These are phyloP conservation scores for Cucumis hystrix DNA, from an alignment of 306 rosid species.

Conservation along the genomic window DNA sequence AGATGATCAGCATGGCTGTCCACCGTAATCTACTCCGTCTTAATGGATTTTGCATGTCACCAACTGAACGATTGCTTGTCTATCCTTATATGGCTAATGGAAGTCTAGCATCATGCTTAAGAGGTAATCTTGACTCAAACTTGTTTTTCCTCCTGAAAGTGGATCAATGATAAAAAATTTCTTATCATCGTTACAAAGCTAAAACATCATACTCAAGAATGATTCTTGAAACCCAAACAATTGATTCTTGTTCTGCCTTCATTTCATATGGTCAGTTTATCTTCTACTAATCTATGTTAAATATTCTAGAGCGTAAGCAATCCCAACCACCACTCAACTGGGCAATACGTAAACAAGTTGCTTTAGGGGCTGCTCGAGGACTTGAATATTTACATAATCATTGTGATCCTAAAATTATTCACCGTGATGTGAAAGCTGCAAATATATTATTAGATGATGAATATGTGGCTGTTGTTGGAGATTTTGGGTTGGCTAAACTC, in stretches of 20 bases:
- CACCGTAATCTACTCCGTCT: conserved; percentile 87
- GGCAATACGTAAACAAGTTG: conserved; percentile 43
- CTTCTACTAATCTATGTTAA: background rate
- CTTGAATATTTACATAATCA: conserved; percentile 87
- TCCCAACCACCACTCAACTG: conserved; percentile 47
- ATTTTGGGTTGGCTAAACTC: conserved; percentile 78
- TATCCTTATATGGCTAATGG: conserved; percentile 89
- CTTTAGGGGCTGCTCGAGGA: conserved; percentile 82
- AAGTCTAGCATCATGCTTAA: conserved; percentile 86
- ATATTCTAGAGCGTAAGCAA: conserved; percentile 46
- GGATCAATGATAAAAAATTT: background rate
- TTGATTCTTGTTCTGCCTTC: background rate
- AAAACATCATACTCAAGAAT: background rate
- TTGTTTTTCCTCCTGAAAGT: background rate
- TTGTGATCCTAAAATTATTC: conserved; percentile 89
- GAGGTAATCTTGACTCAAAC: conserved; percentile 31
- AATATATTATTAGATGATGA: conserved; percentile 81
- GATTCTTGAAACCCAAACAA: background rate
- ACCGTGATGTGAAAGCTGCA: conserved; percentile 89
- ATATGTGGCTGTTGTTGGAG: conserved; percentile 86
- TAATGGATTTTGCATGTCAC: conserved; percentile 87
- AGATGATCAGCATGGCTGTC: conserved; percentile 93
- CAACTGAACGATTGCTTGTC: conserved; percentile 86
- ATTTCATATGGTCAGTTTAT: background rate
- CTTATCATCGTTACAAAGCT: background rate